These are phyloP conservation scores for Parastagonospora nodorum DNA, from an alignment of 2,329 filamentous ascomycete species.

Conservation along the genomic window DNA sequence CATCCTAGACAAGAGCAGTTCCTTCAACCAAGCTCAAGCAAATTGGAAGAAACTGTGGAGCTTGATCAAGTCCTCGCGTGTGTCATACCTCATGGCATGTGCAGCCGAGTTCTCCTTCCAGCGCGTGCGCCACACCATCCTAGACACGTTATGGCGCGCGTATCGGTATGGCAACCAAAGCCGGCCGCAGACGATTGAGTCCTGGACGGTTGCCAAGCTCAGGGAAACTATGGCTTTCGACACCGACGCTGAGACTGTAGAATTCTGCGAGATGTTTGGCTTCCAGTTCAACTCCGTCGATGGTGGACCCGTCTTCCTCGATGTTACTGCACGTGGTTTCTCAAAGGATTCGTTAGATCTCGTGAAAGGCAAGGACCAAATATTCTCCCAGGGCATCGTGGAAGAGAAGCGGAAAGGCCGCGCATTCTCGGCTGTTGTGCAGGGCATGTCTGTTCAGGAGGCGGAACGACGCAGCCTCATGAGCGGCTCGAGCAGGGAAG, in stretches of 20 bases:
- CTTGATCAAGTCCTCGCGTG: constrained; percentile 58
- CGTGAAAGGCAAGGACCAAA: constrained; percentile 51
- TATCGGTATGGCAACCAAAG: constrained; percentile 59
- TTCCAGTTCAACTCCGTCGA: constrained; percentile 55
- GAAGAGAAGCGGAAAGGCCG: constrained; percentile 63
- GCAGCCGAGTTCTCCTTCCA: constrained; percentile 68
- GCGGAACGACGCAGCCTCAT: constrained; percentile 58
- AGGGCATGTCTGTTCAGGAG: constrained; percentile 59
- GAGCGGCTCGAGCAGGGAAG: constrained; percentile 42
- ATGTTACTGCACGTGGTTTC: constrained; percentile 55
- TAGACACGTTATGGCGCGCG: constrained; percentile 60
- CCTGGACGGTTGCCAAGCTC: constrained; percentile 62
- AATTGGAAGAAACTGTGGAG: constrained; percentile 65
- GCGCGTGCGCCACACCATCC: constrained; percentile 59
- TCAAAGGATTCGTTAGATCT: constrained; percentile 24
- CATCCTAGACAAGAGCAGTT: constrained; percentile 55
- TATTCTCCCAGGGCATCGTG: constrained; percentile 59
- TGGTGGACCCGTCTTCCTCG: constrained; percentile 56
- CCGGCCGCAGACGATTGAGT: constrained; percentile 40
- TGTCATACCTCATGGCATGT: constrained; percentile 68
- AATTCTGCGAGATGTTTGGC: constrained; percentile 60
- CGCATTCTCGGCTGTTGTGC: constrained; percentile 61
- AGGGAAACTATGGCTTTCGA: constrained; percentile 61
- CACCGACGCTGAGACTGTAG: constrained; percentile 56
- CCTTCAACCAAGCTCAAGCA: constrained; percentile 60